phyloP scores from a whole-genome alignment of 1,284 basidiomycete genomes.

The Afroboletus lepidellus region DNA sequence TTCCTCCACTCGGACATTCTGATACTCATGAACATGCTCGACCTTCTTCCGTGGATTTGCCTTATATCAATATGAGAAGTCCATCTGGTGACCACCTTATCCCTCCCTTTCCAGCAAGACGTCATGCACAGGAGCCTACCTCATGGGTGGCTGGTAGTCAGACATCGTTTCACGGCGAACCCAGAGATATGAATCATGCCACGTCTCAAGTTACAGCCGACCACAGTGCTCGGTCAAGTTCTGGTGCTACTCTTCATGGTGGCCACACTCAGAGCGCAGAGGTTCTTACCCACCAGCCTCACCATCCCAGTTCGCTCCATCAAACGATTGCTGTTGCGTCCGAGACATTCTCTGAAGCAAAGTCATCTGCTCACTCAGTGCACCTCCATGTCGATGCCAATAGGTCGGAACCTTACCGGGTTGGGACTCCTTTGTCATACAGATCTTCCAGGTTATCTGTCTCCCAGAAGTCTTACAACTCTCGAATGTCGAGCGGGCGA shows the following conservation, averaged over 20 bases:
- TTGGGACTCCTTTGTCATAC: slow-evolving; percentile 10
- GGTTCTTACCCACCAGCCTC: not conserved
- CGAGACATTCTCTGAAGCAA: not conserved
- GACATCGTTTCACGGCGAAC: slow-evolving; percentile 21
- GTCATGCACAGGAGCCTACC: slow-evolving; percentile 7
- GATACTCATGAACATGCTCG: slow-evolving; percentile 1
- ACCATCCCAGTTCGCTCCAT: slow-evolving; percentile 2
- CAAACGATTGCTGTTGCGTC: not conserved
- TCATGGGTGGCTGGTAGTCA: slow-evolving; percentile 13
- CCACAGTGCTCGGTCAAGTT: slow-evolving; percentile 2
- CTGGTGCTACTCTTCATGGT: not conserved
- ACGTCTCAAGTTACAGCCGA: not conserved
- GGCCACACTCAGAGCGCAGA: not conserved
- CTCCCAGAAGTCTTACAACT: slow-evolving; percentile 17
- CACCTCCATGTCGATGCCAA: not conserved
- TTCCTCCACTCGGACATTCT: slow-evolving; percentile 6
- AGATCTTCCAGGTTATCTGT: slow-evolving; percentile 16
- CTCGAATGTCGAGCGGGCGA: slow-evolving; percentile 22
- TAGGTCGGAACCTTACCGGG: slow-evolving; percentile 1
- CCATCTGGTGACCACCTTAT: slow-evolving; percentile 25
- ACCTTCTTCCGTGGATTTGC: slow-evolving; percentile 18
- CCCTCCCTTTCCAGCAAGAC: slow-evolving; percentile 14
- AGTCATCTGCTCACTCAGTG: not conserved
- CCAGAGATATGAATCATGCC: slow-evolving; percentile 1
- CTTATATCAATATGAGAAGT: slow-evolving; percentile 21